Conservation (phyloP, 345 rosid species). For the Isatis tinctoria region DNA sequence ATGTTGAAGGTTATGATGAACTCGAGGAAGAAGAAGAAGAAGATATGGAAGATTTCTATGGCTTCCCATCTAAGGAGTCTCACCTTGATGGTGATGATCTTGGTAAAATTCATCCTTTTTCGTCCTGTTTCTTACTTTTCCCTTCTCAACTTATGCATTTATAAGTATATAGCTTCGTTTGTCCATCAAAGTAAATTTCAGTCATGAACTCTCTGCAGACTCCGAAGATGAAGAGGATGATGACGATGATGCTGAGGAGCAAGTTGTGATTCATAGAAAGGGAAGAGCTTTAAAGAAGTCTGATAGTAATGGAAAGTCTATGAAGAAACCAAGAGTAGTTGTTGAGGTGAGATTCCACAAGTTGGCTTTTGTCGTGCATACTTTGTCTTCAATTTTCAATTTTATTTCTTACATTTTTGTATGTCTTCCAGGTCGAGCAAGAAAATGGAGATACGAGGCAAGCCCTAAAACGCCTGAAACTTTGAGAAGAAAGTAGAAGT, state of each 20-base stretch:
- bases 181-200: neutral
- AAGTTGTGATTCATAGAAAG: slow-evolving; percentile 29
- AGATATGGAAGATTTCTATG: slow-evolving; percentile 70
- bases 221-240: neutral
- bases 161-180: neutral
- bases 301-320: slow-evolving; percentile 47
- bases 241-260: neutral
- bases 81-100: slow-evolving; percentile 33
- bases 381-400: neutral
- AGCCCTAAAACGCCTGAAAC: slow-evolving; percentile 17
- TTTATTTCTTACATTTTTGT: neutral
- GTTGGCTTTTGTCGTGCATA: neutral
- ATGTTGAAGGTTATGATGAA: slow-evolving; percentile 72
- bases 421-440: slow-evolving; percentile 49
- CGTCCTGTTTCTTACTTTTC: neutral
- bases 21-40: slow-evolving; percentile 81
- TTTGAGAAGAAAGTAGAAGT: neutral
- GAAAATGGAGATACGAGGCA: slow-evolving; percentile 50
- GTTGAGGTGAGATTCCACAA: slow-evolving; percentile 61
- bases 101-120: slow-evolving; percentile 28
- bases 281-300: slow-evolving; percentile 36
- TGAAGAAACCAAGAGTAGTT: slow-evolving; percentile 68
- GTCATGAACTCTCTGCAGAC: slow-evolving; percentile 1
- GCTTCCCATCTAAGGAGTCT: slow-evolving; percentile 32
- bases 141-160: no score